Conservation (phyloP, 768 basidiomycete species). For the Albatrellus ellisii region DNA sequence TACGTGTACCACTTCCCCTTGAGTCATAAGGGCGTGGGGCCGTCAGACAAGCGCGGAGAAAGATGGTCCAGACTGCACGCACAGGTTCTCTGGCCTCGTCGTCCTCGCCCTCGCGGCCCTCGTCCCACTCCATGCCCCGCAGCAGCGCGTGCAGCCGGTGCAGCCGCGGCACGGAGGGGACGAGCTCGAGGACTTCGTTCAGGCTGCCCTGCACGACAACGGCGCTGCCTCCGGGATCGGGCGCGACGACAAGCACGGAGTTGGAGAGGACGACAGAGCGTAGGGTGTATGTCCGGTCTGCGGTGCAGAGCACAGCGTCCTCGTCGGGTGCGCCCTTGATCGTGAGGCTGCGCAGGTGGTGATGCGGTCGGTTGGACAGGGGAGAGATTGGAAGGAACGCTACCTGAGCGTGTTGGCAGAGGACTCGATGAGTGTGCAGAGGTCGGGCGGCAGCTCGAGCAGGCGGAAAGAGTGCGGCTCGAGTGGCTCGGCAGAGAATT, state of each 20-base stretch:
- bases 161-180: constrained; percentile 63
- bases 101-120: constrained; percentile 39
- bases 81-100: constrained; percentile 19
- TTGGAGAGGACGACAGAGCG: constrained; percentile 87
- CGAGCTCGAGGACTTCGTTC: constrained; percentile 74
- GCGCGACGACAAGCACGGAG: constrained; percentile 62
- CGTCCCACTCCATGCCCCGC: constrained; percentile 58
- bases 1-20: constrained; percentile 35
- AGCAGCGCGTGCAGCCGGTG: constrained; percentile 52
- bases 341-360: constrained; percentile 17
- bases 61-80: constrained; percentile 1
- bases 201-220: constrained; percentile 71
- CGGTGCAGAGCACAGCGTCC: constrained; percentile 84
- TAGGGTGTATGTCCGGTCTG: constrained; percentile 65
- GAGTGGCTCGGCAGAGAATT: constrained; percentile 34
- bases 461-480: constrained; percentile 52
- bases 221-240: constrained; percentile 25
- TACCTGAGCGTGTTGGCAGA: constrained; percentile 17
- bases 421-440: constrained; percentile 49
- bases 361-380: constrained; percentile 5
- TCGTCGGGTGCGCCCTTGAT: constrained; percentile 77
- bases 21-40: no score
- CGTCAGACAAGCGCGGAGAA: neutral
- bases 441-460: constrained; percentile 60
- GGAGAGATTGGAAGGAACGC: neutral